Evolutionary conservation across 495 filamentous ascomycete genomes (phyloP).

Genomic region (Aspergillus sparsus): DNA sequence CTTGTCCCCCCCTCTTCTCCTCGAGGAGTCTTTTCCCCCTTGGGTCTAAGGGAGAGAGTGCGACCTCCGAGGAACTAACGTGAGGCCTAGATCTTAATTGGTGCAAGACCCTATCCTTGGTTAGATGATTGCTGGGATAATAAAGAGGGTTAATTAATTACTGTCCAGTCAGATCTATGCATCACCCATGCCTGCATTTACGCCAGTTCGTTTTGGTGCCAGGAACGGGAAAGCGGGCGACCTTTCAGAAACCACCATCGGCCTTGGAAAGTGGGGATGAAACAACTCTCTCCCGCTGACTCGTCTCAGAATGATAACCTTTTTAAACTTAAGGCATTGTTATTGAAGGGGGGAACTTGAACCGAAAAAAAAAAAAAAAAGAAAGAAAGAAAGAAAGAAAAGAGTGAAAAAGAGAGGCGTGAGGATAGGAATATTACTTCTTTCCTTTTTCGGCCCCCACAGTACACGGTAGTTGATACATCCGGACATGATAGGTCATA

Average conservation of each 20-base stretch:
- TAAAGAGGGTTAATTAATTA: conserved; percentile 12
- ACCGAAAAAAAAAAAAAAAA: too few relatives aligned
- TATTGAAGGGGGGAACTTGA: not conserved
- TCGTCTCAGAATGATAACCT: conserved; percentile 21
- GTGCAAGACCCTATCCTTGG: not conserved
- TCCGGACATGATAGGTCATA: too few relatives aligned
- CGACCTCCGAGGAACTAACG: conserved; percentile 1
- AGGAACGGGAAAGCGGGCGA: conserved; percentile 26
- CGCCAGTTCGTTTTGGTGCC: conserved; percentile 23
- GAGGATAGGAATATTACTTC: not conserved
- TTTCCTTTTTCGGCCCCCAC: not conserved
- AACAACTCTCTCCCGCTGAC: conserved; percentile 19
- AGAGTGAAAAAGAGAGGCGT: not conserved
- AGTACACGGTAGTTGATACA: too few relatives aligned
- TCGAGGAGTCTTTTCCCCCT: conserved; percentile 7
- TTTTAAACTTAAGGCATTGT: conserved; percentile 1
- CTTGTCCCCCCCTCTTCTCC: not conserved
- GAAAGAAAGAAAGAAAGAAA: too few relatives aligned
- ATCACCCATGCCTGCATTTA: conserved; percentile 4
- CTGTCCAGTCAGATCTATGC: conserved; percentile 13
- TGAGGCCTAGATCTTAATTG: conserved; percentile 10
- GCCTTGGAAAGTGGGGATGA: conserved; percentile 26
- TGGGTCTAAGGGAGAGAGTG: not conserved
- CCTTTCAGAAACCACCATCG: conserved; percentile 21
- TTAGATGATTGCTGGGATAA: not conserved